Evolutionary conservation across 129 eudicot species (phyloP).

Genomic region (Ambrosia artemisiifolia): DNA sequence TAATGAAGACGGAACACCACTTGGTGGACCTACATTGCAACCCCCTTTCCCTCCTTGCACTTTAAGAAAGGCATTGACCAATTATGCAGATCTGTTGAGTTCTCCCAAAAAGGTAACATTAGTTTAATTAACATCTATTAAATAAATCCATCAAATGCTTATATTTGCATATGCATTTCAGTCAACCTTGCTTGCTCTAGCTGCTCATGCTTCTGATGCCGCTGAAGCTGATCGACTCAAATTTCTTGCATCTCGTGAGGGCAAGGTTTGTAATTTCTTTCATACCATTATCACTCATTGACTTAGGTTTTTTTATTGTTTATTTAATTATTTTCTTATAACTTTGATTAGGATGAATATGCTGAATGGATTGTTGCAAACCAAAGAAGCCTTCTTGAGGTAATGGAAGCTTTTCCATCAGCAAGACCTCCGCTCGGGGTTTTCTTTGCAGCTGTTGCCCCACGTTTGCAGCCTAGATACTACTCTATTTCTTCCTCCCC

Average conservation of each 20-base stretch:
- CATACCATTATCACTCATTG: neutral
- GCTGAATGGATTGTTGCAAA: conserved; percentile 81
- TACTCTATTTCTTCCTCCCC: conserved; percentile 96
- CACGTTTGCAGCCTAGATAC: conserved; percentile 94
- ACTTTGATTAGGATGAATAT: conserved; percentile 99
- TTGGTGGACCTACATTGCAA: conserved; percentile 63
- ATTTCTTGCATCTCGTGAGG: conserved; percentile 86
- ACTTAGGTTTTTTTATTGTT: neutral
- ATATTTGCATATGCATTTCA: conserved; percentile 27
- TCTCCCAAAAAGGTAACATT: conserved; percentile 76
- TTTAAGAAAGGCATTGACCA: conserved; percentile 70
- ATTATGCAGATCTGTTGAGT: conserved; percentile 75
- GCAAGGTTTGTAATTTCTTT: conserved; percentile 61
- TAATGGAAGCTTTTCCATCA: conserved; percentile 85
- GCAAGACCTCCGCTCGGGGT: conserved; percentile 92
- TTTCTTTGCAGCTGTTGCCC: conserved; percentile 91
- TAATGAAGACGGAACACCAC: conserved; percentile 71
- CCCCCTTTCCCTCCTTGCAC: conserved; percentile 96
- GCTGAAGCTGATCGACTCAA: conserved; percentile 83
- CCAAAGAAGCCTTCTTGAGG: conserved; percentile 91
- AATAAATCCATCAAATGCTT: neutral
- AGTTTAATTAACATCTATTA: neutral
- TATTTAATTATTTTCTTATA: conserved; percentile 7
- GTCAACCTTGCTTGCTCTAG: conserved; percentile 88
- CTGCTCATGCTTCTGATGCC: conserved; percentile 87